Conservation (phyloP, 306 rosid genomes). For the Cicer bijugum region DNA sequence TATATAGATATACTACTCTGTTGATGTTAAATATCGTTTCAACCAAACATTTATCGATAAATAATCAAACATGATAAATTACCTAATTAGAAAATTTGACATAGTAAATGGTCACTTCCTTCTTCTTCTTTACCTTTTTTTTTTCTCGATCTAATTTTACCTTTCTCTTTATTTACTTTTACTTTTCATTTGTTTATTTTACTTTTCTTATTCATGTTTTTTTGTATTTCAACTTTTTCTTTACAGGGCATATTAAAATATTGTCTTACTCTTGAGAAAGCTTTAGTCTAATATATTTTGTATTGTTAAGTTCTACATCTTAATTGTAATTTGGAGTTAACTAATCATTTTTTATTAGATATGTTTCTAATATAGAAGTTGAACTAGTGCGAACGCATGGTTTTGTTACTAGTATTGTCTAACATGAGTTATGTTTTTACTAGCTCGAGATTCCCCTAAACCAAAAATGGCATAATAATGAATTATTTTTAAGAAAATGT, state of each 20-base stretch:
- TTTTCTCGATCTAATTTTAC: not conserved
- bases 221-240: slow-evolving; percentile 40
- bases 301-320: too few relatives aligned
- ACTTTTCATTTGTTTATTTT: slow-evolving; percentile 44
- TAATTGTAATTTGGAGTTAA: too few relatives aligned
- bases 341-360: too few relatives aligned
- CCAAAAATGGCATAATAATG: not conserved
- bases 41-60: too few relatives aligned
- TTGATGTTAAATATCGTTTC: too few relatives aligned
- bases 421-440: not conserved
- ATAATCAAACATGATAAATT: too few relatives aligned
- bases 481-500: not conserved
- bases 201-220: slow-evolving; percentile 25
- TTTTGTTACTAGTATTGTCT: too few relatives aligned
- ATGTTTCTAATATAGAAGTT: too few relatives aligned
- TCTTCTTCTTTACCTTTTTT: not conserved
- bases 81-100: too few relatives aligned
- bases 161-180: slow-evolving; percentile 50
- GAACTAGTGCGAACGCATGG: too few relatives aligned
- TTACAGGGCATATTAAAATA: slow-evolving; percentile 19
- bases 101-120: slow-evolving; percentile 42
- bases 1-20: too few relatives aligned
- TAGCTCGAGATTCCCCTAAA: not conserved
- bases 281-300: slow-evolving; percentile 13
- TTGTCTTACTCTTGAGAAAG: slow-evolving; percentile 25